Base-by-base conservation (phyloP, 2,329 filamentous ascomycete genomes). In the Sporothrix luriei region DNA sequence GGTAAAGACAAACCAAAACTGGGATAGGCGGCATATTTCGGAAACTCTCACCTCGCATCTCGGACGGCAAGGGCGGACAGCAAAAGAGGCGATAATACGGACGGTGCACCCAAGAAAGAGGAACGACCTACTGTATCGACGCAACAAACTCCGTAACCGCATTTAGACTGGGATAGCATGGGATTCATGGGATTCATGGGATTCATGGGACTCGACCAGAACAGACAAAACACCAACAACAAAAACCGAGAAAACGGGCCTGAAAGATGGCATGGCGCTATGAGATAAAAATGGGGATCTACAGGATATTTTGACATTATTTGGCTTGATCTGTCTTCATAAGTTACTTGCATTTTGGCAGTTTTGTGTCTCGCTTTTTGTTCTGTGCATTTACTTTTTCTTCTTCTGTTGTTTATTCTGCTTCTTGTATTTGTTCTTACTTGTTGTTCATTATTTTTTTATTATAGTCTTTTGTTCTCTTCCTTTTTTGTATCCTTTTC, bases 151-250 rank as follows among this genome's bases (percentile, higher is more conserved):
- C 57, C 19, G 46, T 5, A 62, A 38, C 57, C 55, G n/a, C 57
- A 62, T 62, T 46, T 62, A 61, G 57, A 62, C 57, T 62, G 57
- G 55, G 57, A 62, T 13, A 46, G 11, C n/a, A 43, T 14, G 33
- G 55, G 40, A 46, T 21, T 19, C 24, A 62, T 6, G 38, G 43
- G 6, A 24, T 19, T 10, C 38, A 43, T 14, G 33, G 55, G 40
- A 46, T 21, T 19, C 24, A 62, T 6, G 38, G 43, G 6, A 24
- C 21, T 10, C 38, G 26, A 19, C 21, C 26, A 61, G 43, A 16
- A 13, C 33, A 14, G 43, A 24, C 21, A n/a, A 61, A 43, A 61
- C 40, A 10, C 40, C 33, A 61, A 38, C 26, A 59, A 59, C 40
- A 43, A 43, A 61, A n/a, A 26, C 6, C 33, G 24, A 43, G 55